phyloP scores from a whole-genome alignment of 345 rosid genomes.

The Sisymbrium altissimum region DNA sequence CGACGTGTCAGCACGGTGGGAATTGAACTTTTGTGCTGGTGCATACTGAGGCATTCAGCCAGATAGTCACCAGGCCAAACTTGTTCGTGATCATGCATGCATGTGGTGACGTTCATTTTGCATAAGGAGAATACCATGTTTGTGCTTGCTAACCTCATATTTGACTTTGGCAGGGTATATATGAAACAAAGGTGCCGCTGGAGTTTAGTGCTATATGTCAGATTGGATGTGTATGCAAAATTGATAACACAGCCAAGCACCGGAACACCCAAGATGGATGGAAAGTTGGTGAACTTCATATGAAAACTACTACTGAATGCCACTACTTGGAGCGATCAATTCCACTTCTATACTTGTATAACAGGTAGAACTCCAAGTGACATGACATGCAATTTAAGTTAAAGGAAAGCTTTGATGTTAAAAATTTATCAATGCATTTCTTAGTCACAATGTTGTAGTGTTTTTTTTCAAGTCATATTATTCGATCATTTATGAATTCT shows the following conservation, averaged over 20 bases:
- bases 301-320: conserved; percentile 92
- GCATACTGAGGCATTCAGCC: background rate
- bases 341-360: conserved; percentile 80
- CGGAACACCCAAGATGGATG: conserved; percentile 75
- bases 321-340: conserved; percentile 72
- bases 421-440: background rate
- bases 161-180: conserved; percentile 69
- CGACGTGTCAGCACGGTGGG: background rate
- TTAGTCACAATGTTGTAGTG: conserved; percentile 1
- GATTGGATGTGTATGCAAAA: conserved; percentile 93
- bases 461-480: conserved; percentile 4
- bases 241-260: conserved; percentile 62
- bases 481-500: background rate
- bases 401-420: background rate
- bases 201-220: conserved; percentile 78
- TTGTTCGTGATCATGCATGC: conserved; percentile 20
- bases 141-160: conserved; percentile 12
- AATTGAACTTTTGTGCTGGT: conserved; percentile 11
- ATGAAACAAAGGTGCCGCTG: conserved; percentile 74
- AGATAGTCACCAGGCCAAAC: background rate
- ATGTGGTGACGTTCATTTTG: conserved; percentile 8
- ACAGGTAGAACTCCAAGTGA: conserved; percentile 51
- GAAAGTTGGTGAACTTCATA: conserved; percentile 73
- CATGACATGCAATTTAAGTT: conserved; percentile 11
- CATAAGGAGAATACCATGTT: background rate